These are phyloP conservation scores for Tetrapisispora pingtungensis DNA, from an alignment of 805 yeast species.

Conservation along the genomic window DNA sequence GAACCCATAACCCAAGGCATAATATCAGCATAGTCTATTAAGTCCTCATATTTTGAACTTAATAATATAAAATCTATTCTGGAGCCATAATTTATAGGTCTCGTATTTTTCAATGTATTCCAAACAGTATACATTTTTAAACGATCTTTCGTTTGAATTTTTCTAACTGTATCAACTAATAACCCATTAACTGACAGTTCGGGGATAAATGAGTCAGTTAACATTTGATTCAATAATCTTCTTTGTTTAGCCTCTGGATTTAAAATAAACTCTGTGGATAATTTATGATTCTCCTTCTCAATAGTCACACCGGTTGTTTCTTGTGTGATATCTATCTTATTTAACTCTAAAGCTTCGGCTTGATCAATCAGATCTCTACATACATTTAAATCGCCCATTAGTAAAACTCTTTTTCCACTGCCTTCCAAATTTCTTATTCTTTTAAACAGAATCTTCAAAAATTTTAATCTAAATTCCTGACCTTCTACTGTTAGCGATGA, in stretches of 20 bases:
- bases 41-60: constrained; percentile 31
- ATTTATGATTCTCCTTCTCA: constrained; percentile 12
- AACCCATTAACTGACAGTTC: constrained; percentile 33
- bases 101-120: constrained; percentile 67
- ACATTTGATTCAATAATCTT: constrained; percentile 37
- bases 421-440: constrained; percentile 48
- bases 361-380: constrained; percentile 72
- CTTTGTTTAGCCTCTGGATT: constrained; percentile 34
- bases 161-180: constrained; percentile 51
- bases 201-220: constrained; percentile 28
- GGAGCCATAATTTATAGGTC: constrained; percentile 82
- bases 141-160: constrained; percentile 40
- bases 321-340: constrained; percentile 24
- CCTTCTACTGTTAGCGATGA: constrained; percentile 63
- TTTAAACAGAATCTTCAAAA: constrained; percentile 47
- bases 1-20: constrained; percentile 71
- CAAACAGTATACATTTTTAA: constrained; percentile 78
- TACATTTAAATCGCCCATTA: constrained; percentile 87
- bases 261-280: constrained; percentile 31
- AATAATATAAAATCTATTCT: constrained; percentile 70
- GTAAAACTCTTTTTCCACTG: constrained; percentile 56
- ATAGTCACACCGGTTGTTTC: constrained; percentile 33
- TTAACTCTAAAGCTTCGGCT: constrained; percentile 48
- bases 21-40: constrained; percentile 37
- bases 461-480: constrained; percentile 46